Conservation (phyloP, 768 basidiomycete genomes). For the Pisolithus orientalis region DNA sequence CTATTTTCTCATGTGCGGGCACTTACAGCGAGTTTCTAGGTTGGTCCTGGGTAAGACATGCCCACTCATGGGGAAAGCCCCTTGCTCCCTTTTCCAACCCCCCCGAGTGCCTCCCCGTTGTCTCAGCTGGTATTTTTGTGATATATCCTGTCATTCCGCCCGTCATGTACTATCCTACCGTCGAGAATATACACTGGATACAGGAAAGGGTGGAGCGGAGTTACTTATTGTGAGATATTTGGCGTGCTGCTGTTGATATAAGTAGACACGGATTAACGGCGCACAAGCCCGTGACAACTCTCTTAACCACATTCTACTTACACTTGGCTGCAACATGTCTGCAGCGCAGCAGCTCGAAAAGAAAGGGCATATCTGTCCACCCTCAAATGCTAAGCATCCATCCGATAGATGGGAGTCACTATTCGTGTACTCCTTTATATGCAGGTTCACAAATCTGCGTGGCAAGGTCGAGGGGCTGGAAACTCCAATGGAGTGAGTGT, state of each 20-base stretch:
- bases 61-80: constrained; percentile 13
- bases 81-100: constrained; percentile 4
- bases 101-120: constrained; percentile 5
- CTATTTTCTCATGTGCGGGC: constrained; percentile 17
- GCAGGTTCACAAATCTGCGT: constrained; percentile 72
- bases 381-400: constrained; percentile 65
- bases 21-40: constrained; percentile 40
- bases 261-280: constrained; percentile 30
- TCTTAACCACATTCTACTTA: constrained; percentile 32
- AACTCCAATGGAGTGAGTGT: constrained; percentile 75
- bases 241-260: constrained; percentile 29
- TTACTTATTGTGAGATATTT: constrained; percentile 31
- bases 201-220: constrained; percentile 18
- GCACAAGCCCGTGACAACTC: constrained; percentile 29
- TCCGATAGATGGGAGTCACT: constrained; percentile 81
- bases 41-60: constrained; percentile 73
- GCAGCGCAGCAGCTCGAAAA: constrained; percentile 33
- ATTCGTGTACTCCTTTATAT: constrained; percentile 82
- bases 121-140: constrained; percentile 15
- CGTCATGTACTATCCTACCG: constrained; percentile 16
- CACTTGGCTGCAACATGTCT: constrained; percentile 31
- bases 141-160: constrained; percentile 8
- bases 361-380: constrained; percentile 48
- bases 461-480: constrained; percentile 75
- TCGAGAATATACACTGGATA: constrained; percentile 17